Conservation (phyloP, 148 eudicot genomes). For the Rhododendron griersonianum region DNA sequence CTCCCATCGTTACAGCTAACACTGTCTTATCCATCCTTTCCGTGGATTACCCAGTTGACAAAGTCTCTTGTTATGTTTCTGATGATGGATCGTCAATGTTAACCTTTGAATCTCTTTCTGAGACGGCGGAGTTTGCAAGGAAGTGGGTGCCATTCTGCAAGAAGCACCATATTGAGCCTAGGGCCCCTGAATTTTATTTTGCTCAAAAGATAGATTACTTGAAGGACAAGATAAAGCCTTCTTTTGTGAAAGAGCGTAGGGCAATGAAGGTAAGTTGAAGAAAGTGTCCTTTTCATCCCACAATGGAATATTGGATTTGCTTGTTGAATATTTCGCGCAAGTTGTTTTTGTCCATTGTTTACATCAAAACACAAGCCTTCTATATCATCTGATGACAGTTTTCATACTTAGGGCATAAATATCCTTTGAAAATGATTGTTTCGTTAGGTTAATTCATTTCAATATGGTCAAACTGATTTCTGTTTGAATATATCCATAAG, state of each 20-base stretch:
- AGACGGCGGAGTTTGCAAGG: constrained; percentile 93
- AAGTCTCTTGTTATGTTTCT: constrained; percentile 93
- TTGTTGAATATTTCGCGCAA: neutral
- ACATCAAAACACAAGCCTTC: neutral
- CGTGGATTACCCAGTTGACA: constrained; percentile 97
- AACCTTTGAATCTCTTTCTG: constrained; percentile 82
- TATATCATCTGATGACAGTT: neutral
- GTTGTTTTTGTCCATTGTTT: neutral
- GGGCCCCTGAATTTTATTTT: constrained; percentile 97
- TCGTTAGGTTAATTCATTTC: neutral
- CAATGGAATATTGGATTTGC: neutral
- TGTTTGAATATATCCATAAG: neutral
- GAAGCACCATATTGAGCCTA: constrained; percentile 87
- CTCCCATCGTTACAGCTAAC: constrained; percentile 93
- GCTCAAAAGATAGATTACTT: constrained; percentile 88
- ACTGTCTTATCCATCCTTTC: constrained; percentile 92
- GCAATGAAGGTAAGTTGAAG: constrained; percentile 75
- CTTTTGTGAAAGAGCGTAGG: constrained; percentile 95
- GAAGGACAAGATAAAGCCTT: constrained; percentile 92
- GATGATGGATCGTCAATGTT: constrained; percentile 99
- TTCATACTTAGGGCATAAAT: neutral
- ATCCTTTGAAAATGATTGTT: neutral
- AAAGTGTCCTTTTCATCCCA: neutral
- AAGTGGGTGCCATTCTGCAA: constrained; percentile 98
- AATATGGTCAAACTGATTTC: neutral